These are phyloP conservation scores for Aspergillus sp. DNA, from an alignment of 2,329 filamentous ascomycete species.

Conservation along the genomic window DNA sequence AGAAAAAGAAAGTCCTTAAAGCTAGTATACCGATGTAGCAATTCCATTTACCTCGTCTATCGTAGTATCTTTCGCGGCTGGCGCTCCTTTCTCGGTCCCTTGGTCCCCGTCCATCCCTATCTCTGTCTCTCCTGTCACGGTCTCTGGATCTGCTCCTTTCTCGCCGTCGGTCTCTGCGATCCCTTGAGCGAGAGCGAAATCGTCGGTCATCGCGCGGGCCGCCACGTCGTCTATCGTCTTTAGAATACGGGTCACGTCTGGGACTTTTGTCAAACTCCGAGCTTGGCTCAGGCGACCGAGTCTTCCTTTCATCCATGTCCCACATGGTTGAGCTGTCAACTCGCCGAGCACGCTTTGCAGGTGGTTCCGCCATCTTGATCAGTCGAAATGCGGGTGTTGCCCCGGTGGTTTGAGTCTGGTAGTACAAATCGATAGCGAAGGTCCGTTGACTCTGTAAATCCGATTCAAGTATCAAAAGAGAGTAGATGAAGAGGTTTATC, in stretches of 20 bases:
- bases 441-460: too few species aligned
- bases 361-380: constrained; percentile 48
- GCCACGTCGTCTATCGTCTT: constrained; percentile 34
- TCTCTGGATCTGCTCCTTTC: constrained; percentile 43
- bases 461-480: too few species aligned
- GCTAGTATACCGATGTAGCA: not conserved
- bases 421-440: not conserved
- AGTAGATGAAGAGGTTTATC: too few species aligned
- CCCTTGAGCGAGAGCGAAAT: constrained; percentile 35
- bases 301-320: constrained; percentile 43
- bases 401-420: not conserved
- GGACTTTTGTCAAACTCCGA: constrained; percentile 31
- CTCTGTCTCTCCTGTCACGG: constrained; percentile 29
- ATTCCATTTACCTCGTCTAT: constrained; percentile 33
- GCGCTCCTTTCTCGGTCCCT: constrained; percentile 37
- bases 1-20: not conserved
- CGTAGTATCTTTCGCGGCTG: constrained; percentile 33
- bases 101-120: constrained; percentile 32
- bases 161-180: constrained; percentile 34
- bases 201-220: constrained; percentile 34
- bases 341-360: constrained; percentile 47
- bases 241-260: constrained; percentile 30
- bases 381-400: constrained; percentile 4
- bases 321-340: constrained; percentile 60
- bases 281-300: constrained; percentile 21